Conservation (phyloP, 192 early-diverging fungal genomes). For the Entomortierella chlamydospora region DNA sequence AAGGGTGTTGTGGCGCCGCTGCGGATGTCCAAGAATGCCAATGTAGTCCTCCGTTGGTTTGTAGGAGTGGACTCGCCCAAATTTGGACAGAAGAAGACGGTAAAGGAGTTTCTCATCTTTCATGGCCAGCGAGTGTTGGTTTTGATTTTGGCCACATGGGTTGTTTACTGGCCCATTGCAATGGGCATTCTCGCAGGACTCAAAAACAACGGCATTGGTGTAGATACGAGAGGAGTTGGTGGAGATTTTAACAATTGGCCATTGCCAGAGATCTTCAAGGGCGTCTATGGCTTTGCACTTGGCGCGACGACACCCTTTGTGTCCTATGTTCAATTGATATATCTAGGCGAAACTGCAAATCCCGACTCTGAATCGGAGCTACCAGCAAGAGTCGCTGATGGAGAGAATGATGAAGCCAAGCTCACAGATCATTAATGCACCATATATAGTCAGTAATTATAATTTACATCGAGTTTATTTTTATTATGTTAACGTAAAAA, state of each 20-base stretch:
- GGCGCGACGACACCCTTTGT: constrained; percentile 34
- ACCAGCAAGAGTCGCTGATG: neutral
- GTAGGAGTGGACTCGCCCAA: constrained; percentile 17
- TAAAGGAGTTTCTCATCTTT: constrained; percentile 2
- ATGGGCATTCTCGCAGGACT: constrained; percentile 27
- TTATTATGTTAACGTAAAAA: too few relatives aligned
- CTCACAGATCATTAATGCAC: too few relatives aligned
- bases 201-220: constrained; percentile 10
- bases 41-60: constrained; percentile 21
- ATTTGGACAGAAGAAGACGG: constrained; percentile 1
- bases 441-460: too few relatives aligned
- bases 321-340: constrained; percentile 23
- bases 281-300: constrained; percentile 8
- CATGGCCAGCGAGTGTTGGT: constrained; percentile 12
- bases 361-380: neutral
- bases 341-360: constrained; percentile 15
- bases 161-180: constrained; percentile 33
- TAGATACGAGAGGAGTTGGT: constrained; percentile 1
- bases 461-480: too few relatives aligned
- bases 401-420: neutral
- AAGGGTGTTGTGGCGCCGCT: constrained; percentile 23
- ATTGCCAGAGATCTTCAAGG: constrained; percentile 38
- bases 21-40: constrained; percentile 30
- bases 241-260: constrained; percentile 43
- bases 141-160: constrained; percentile 4